A percentile compares a stretch with the other conserved stretches of the same genome.
phyloP scores from a whole-genome alignment of 306 rosid genomes.

The Casuarina cunninghamiana region DNA sequence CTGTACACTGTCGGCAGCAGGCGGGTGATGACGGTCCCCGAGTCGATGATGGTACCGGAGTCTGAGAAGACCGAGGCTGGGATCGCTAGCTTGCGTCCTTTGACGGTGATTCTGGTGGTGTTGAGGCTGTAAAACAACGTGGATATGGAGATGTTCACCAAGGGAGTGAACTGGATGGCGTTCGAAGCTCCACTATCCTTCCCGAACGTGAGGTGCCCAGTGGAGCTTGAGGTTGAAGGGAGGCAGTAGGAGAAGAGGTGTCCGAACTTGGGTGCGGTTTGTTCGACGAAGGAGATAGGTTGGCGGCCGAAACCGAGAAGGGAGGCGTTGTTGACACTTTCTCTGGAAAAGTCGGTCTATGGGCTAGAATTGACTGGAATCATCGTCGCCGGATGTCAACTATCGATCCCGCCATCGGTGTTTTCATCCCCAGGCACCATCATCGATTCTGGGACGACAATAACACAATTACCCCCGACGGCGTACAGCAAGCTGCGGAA shows the following conservation, averaged over 20 bases:
- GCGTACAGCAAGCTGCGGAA: slow-evolving; percentile 45
- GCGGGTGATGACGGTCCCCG: slow-evolving; percentile 68
- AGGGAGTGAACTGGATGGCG: slow-evolving; percentile 48
- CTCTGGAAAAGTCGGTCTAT: slow-evolving; percentile 49
- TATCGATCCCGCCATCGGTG: slow-evolving; percentile 38
- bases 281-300: slow-evolving; percentile 62
- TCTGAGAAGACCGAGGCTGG: slow-evolving; percentile 41
- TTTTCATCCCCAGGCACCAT: slow-evolving; percentile 52
- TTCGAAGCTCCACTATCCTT: neutral
- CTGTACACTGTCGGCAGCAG: slow-evolving; percentile 59
- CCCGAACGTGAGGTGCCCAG: slow-evolving; percentile 55
- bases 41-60: slow-evolving; percentile 62
- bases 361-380: slow-evolving; percentile 46
- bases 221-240: slow-evolving; percentile 51
- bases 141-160: slow-evolving; percentile 25
- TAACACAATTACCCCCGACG: slow-evolving; percentile 55
- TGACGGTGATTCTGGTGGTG: slow-evolving; percentile 40
- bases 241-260: slow-evolving; percentile 71
- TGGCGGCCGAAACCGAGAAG: slow-evolving; percentile 78
- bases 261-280: slow-evolving; percentile 49
- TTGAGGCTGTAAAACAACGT: slow-evolving; percentile 51
- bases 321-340: slow-evolving; percentile 34
- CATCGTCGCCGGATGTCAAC: slow-evolving; percentile 30
- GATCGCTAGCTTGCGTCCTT: slow-evolving; percentile 33
- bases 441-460: slow-evolving; percentile 78